phyloP scores from a whole-genome alignment of 1,284 basidiomycete species.

The Rhodotorula sp. region DNA sequence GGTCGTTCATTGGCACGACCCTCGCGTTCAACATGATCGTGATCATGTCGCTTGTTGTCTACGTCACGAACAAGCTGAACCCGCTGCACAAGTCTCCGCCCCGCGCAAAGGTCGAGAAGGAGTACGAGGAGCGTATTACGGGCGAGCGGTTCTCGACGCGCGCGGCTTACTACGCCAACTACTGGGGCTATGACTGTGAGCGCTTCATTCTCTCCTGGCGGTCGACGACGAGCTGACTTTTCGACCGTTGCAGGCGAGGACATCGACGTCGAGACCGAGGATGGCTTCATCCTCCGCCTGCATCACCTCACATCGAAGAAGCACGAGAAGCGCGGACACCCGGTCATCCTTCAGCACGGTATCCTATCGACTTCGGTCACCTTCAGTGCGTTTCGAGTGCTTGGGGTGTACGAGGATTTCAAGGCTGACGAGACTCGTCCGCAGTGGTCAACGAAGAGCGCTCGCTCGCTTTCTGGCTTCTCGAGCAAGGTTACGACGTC shows the following conservation, averaged over 20 bases:
- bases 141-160: conserved; percentile 33
- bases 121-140: conserved; percentile 31
- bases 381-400: conserved; percentile 48
- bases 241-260: conserved; percentile 45
- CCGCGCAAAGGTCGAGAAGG: conserved; percentile 19
- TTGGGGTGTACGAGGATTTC: too few species aligned
- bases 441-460: conserved; percentile 57
- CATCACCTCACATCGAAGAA: conserved; percentile 34
- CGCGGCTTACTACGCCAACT: conserved; percentile 40
- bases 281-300: conserved; percentile 56
- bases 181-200: conserved; percentile 49
- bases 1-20: conserved; percentile 52
- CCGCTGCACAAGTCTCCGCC: conserved; percentile 32
- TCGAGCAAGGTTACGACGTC: conserved; percentile 59
- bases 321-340: conserved; percentile 51
- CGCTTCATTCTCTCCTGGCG: too few species aligned
- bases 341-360: conserved; percentile 60
- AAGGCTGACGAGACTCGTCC: too few species aligned
- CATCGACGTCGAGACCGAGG: conserved; percentile 59
- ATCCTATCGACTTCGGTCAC: conserved; percentile 59
- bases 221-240: too few species aligned
- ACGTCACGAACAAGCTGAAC: conserved; percentile 48
- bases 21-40: conserved; percentile 65
- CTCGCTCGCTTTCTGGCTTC: conserved; percentile 61
- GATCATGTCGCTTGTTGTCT: conserved; percentile 68